Conservation (phyloP, 2,329 filamentous ascomycete species). For the Verticillium longisporum region DNA sequence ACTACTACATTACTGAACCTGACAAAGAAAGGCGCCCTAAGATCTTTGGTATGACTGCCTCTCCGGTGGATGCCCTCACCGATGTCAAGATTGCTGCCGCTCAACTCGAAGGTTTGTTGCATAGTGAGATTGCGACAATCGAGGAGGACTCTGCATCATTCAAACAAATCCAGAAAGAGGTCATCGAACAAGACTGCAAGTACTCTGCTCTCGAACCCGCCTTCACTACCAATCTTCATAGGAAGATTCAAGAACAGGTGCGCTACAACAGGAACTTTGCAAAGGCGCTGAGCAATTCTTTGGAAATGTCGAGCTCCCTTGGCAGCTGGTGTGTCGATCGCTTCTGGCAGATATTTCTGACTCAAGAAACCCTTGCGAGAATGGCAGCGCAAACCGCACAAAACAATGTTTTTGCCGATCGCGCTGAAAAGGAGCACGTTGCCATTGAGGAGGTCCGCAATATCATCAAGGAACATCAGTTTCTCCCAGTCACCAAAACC, state of each 20-base stretch:
- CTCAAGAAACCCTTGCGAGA: slow-evolving; percentile 53
- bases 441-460: slow-evolving; percentile 52
- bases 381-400: slow-evolving; percentile 50
- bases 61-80: slow-evolving; percentile 77
- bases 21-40: slow-evolving; percentile 52
- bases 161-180: slow-evolving; percentile 36
- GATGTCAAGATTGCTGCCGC: slow-evolving; percentile 64
- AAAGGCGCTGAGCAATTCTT: slow-evolving; percentile 52
- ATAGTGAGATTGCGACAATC: slow-evolving; percentile 76
- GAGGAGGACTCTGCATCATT: slow-evolving; percentile 32
- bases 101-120: slow-evolving; percentile 69
- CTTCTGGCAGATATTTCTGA: slow-evolving; percentile 67
- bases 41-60: slow-evolving; percentile 95
- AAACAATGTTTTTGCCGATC: slow-evolving; percentile 16
- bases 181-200: slow-evolving; percentile 38
- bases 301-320: slow-evolving; percentile 55
- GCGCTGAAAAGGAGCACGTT: slow-evolving; percentile 37
- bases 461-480: slow-evolving; percentile 45
- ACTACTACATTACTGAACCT: slow-evolving; percentile 61
- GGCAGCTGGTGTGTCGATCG: slow-evolving; percentile 81
- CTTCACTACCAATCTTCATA: slow-evolving; percentile 60
- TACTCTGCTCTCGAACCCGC: slow-evolving; percentile 39
- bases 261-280: slow-evolving; percentile 38
- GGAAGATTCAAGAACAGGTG: slow-evolving; percentile 41
- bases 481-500: slow-evolving; percentile 25